phyloP scores from a whole-genome alignment of 805 yeast genomes.

The Metschnikowia cerradonensis region DNA sequence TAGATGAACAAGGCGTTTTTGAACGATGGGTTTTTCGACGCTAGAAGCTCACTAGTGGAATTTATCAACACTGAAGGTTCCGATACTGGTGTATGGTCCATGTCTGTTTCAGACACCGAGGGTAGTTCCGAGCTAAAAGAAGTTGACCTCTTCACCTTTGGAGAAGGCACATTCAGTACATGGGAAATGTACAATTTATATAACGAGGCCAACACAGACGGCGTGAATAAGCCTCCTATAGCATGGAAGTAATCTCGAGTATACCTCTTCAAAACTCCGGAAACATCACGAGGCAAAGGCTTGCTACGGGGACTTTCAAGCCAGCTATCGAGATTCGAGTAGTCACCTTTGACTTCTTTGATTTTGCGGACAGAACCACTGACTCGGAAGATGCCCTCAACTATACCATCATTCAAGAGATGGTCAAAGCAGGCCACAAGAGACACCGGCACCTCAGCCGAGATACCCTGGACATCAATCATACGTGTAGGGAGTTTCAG shows the following conservation, averaged over 20 bases:
- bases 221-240: slow-evolving; percentile 13
- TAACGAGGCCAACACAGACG: slow-evolving; percentile 6
- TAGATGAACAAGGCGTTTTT: slow-evolving; percentile 20
- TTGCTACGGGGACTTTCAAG: slow-evolving; percentile 11
- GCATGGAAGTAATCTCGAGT: slow-evolving; percentile 16
- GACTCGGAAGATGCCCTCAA: slow-evolving; percentile 30
- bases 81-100: slow-evolving; percentile 5
- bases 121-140: slow-evolving; percentile 10
- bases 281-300: slow-evolving; percentile 24
- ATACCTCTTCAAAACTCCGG: slow-evolving; percentile 25
- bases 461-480: background rate
- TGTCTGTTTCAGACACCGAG: slow-evolving; percentile 6
- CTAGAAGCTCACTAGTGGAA: slow-evolving; percentile 13
- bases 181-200: slow-evolving; percentile 7
- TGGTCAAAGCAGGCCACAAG: slow-evolving; percentile 20
- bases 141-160: slow-evolving; percentile 11
- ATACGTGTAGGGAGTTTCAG: slow-evolving; percentile 1
- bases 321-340: slow-evolving; percentile 18
- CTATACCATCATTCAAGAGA: slow-evolving; percentile 17
- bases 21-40: slow-evolving; percentile 12
- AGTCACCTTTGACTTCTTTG: slow-evolving; percentile 18
- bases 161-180: slow-evolving; percentile 4
- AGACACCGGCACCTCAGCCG: slow-evolving; percentile 17
- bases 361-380: slow-evolving; percentile 29
- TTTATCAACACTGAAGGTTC: slow-evolving; percentile 7